Evolutionary conservation across 306 rosid species (phyloP).

Genomic region (apple (Malus domestica)): ASM211411v1 NC_041798.1:25663501-25664000

Average conservation of each 20-base stretch:
- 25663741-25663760: conserved; percentile 33
- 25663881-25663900: conserved; percentile 5
- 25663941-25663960: not conserved
- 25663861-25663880: conserved; percentile 24
- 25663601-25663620: conserved; percentile 28
- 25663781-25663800: conserved; percentile 86
- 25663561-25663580: conserved; percentile 43
- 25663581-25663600: conserved; percentile 26
- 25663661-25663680: conserved; percentile 49
- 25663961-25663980: conserved; percentile 25
- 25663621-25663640: not conserved
- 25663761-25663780: conserved; percentile 46
- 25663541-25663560: conserved; percentile 8
- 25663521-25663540: conserved; percentile 13
- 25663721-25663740: conserved; percentile 40
- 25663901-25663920: conserved; percentile 2
- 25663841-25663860: conserved; percentile 90
- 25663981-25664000: conserved; percentile 75
- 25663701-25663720: conserved; percentile 30
- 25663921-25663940: not conserved
- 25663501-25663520: conserved; percentile 32
- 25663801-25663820: conserved; percentile 96
- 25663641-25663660: conserved; percentile 39
- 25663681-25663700: conserved; percentile 42
- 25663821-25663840: conserved; percentile 96